These are phyloP conservation scores for Carex cristatella DNA, from an alignment of 176 grass and related monocot species.

Conservation along the genomic window DNA sequence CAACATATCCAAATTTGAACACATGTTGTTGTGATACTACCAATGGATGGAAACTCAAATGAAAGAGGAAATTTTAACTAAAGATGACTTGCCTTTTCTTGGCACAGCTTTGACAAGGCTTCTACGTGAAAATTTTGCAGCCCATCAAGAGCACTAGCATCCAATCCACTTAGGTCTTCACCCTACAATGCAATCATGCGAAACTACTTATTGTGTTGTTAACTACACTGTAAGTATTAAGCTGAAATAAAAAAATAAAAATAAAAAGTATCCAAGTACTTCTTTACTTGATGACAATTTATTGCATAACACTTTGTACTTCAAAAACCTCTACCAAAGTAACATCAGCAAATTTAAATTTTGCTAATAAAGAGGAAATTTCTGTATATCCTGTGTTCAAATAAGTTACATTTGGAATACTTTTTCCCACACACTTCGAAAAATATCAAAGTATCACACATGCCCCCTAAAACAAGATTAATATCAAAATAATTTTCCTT, in stretches of 20 bases:
- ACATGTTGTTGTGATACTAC: not conserved
- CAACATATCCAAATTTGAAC: not conserved
- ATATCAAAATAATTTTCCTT: not conserved
- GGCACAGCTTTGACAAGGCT: conserved; percentile 86
- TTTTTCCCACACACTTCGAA: not conserved
- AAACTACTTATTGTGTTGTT: not conserved
- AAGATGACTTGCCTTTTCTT: conserved; percentile 62
- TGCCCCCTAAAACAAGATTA: not conserved
- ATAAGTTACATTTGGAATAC: not conserved
- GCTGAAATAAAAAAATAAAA: not conserved
- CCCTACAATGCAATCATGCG: conserved; percentile 36
- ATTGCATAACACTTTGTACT: not conserved
- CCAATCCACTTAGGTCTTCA: conserved; percentile 69
- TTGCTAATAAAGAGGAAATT: not conserved
- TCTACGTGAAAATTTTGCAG: conserved; percentile 87
- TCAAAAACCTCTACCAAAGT: not conserved
- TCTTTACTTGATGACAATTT: not conserved
- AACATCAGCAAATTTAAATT: not conserved
- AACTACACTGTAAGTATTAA: conserved; percentile 14
- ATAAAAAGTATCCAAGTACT: not conserved
- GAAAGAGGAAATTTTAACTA: not conserved
- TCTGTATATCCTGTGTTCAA: not conserved
- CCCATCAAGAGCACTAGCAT: conserved; percentile 65
- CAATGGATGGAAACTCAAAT: not conserved
- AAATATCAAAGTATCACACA: not conserved